These are phyloP conservation scores for Lathyrus sativus DNA, from an alignment of 306 rosid species.

Conservation along the genomic window DNA sequence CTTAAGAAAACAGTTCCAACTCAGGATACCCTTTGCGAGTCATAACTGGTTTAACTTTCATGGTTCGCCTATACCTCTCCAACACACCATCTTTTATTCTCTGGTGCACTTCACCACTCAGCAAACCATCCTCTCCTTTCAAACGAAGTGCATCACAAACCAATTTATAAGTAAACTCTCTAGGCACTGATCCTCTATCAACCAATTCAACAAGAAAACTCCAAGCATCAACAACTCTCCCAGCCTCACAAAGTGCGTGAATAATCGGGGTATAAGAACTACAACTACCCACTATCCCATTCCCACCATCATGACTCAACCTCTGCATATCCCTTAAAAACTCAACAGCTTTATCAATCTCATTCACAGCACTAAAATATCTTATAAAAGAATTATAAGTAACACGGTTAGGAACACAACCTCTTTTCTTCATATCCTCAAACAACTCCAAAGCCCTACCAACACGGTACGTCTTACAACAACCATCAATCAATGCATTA, in stretches of 20 bases:
- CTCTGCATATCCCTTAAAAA: constrained; percentile 69
- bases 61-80: constrained; percentile 51
- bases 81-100: constrained; percentile 62
- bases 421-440: constrained; percentile 76
- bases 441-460: constrained; percentile 76
- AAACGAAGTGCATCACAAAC: constrained; percentile 54
- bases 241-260: constrained; percentile 73
- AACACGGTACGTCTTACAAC: constrained; percentile 73
- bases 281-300: constrained; percentile 50
- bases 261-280: constrained; percentile 83
- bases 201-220: constrained; percentile 71
- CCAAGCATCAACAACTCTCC: constrained; percentile 66
- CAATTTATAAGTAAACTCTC: constrained; percentile 77
- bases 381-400: constrained; percentile 77
- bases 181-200: constrained; percentile 67
- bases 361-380: constrained; percentile 76
- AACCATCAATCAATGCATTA: constrained; percentile 83
- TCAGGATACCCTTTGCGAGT: constrained; percentile 61
- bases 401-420: constrained; percentile 64
- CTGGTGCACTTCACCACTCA: constrained; percentile 48
- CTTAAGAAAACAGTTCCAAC: constrained; percentile 35
- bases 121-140: constrained; percentile 48
- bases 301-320: constrained; percentile 46
- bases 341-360: constrained; percentile 72
- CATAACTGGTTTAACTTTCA: constrained; percentile 68